Base-by-base conservation (phyloP, 2,329 filamentous ascomycete genomes). In the Xylariaceae sp. region DNA sequence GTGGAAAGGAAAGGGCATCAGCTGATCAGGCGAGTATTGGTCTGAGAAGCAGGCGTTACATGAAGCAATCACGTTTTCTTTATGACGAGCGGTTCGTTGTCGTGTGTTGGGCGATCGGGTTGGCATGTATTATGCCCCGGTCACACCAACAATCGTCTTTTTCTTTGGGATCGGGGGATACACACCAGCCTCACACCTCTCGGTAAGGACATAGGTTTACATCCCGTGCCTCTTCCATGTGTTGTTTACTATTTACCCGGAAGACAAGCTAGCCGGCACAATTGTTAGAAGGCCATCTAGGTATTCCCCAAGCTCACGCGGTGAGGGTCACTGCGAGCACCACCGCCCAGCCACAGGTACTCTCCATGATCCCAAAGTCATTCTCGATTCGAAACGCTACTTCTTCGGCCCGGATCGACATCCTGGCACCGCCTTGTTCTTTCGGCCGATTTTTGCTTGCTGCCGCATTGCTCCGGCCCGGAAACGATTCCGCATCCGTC, bases 371-470 rank as follows among this genome's bases (percentile, higher is more conserved):
- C 0, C 78, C 79, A 61, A 81, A 69, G 13, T 74, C 75, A 19
- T 78, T 81, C 64, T 80, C 73, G 43, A 63, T 64, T n/a, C 79
- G 64, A 53, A 82, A 80, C 0, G 76, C 75, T 1, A 79, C 71
- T 58, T 80, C 73, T 46, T 80, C 72, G 0, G 75, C 73, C 22
- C 63, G 65, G 2, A 74, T 72, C 2, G 61, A 65, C 72, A 80
- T 77, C 4, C 59, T 66, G 1, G 74, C 68, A 10, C 49, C 48
- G 10, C 18, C 16, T 7, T 13, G 13, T 9, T 37, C 40, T 3
- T 48, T 51, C 5, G 65, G 57, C 5, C 64, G 19, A 61, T 1
- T 63, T 59, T 6, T 63, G 44, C 47, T 41, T 26, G 45, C 3
- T 34, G 49, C n/a, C 12, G n/a, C 37, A 40, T 19, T 18, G 22